Conservation (phyloP, 2,329 filamentous ascomycete genomes). For the Leptographium lundbergii region DNA sequence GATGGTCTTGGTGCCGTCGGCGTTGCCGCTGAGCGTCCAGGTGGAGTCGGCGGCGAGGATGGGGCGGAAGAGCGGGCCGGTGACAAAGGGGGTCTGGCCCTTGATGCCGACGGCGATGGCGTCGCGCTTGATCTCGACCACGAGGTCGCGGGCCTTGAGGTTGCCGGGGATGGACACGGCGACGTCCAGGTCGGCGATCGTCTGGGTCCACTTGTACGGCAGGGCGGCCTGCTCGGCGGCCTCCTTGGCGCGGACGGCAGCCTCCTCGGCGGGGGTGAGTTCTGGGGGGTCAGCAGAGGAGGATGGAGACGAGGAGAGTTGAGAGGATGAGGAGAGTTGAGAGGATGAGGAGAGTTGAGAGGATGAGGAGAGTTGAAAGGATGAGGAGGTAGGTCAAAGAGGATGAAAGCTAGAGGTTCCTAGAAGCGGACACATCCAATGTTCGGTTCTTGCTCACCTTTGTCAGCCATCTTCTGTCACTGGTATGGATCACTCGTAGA, state of each 20-base stretch:
- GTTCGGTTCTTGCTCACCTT: constrained; percentile 2
- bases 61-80: constrained; percentile 74
- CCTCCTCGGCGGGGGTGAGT: constrained; percentile 41
- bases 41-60: constrained; percentile 79
- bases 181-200: constrained; percentile 77
- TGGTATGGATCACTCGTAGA: background rate
- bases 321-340: background rate
- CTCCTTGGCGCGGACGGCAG: constrained; percentile 56
- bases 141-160: constrained; percentile 71
- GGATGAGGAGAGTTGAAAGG: too few species aligned
- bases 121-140: constrained; percentile 69
- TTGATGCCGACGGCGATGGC: constrained; percentile 72
- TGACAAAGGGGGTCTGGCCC: constrained; percentile 74
- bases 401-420: too few species aligned
- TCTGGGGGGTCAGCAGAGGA: constrained; percentile 23
- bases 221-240: constrained; percentile 77
- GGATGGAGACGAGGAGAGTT: background rate
- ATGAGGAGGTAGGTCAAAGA: background rate
- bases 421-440: constrained; percentile 23
- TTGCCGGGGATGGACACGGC: constrained; percentile 67
- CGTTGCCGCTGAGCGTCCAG: constrained; percentile 58
- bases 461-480: background rate
- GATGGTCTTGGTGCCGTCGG: constrained; percentile 13
- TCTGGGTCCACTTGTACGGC: constrained; percentile 96
- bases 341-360: background rate